phyloP scores from a whole-genome alignment of 257 asterid species.

The Rubia yunnanensis region DNA sequence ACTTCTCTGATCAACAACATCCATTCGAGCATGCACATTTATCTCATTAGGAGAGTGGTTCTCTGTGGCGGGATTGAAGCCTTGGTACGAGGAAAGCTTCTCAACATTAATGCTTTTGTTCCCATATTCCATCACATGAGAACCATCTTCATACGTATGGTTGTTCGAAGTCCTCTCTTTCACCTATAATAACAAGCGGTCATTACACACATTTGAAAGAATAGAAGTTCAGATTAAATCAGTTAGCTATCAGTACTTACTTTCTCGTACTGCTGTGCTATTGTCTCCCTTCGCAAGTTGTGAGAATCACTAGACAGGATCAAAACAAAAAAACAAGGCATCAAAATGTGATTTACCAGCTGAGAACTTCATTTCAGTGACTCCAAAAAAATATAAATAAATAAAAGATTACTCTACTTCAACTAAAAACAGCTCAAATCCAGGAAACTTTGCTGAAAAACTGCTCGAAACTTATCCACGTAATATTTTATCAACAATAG shows the following conservation, averaged over 20 bases:
- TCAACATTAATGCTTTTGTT: constrained; percentile 48
- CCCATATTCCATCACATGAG: constrained; percentile 97
- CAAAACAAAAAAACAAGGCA: no score
- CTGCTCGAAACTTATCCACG: background rate
- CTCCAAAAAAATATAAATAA: background rate
- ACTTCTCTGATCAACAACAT: constrained; percentile 69
- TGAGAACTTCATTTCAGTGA: no score
- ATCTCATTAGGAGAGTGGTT: constrained; percentile 47
- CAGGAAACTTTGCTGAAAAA: no score
- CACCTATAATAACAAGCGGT: constrained; percentile 35
- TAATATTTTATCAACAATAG: no score
- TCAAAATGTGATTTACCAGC: no score
- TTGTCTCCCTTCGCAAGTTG: constrained; percentile 61
- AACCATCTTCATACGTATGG: constrained; percentile 47
- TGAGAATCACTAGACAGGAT: constrained; percentile 57
- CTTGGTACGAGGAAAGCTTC: constrained; percentile 63
- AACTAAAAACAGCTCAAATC: no score
- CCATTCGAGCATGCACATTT: constrained; percentile 19
- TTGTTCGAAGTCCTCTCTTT: constrained; percentile 69
- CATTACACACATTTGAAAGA: background rate
- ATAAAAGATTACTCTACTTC: no score
- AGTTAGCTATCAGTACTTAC: constrained; percentile 14
- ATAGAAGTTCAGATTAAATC: background rate
- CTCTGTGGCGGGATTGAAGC: constrained; percentile 61
- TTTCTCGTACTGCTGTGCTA: constrained; percentile 58